phyloP scores from a whole-genome alignment of 192 early-diverging fungal genomes.

The Coemansia pectinata region DNA sequence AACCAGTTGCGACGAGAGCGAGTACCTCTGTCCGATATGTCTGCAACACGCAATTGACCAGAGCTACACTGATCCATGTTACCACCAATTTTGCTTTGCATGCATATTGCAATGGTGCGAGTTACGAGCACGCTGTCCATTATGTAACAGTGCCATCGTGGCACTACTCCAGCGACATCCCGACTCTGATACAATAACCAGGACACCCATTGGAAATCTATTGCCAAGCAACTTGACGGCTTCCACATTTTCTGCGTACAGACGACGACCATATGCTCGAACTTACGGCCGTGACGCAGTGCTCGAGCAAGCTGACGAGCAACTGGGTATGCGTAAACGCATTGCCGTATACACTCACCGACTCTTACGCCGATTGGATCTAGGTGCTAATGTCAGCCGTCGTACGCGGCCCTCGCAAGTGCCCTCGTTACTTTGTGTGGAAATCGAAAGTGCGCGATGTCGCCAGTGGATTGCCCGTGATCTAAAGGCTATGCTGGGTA shows the following conservation, averaged over 20 bases:
- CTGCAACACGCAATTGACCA: constrained; percentile 16
- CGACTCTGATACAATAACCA: background rate
- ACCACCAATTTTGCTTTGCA: constrained; percentile 50
- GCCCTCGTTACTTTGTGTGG: background rate
- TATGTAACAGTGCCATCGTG: constrained; percentile 40
- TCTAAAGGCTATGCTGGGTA: constrained; percentile 19
- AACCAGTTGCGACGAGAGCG: background rate
- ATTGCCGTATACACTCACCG: constrained; percentile 22
- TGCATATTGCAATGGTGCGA: constrained; percentile 57
- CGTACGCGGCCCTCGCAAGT: constrained; percentile 4
- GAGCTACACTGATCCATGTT: constrained; percentile 45
- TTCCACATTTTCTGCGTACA: background rate
- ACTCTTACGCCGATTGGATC: constrained; percentile 9
- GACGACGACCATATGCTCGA: background rate
- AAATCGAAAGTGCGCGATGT: constrained; percentile 11
- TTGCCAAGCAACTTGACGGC: background rate
- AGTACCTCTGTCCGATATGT: constrained; percentile 42
- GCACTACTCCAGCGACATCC: constrained; percentile 19
- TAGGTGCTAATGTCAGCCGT: background rate
- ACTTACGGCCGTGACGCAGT: constrained; percentile 16
- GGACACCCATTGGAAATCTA: background rate
- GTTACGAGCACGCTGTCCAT: constrained; percentile 38
- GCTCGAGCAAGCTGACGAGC: background rate
- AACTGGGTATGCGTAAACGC: constrained; percentile 35
- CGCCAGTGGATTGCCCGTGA: constrained; percentile 38